Evolutionary conservation across 2,329 filamentous ascomycete species (phyloP), one percentile per base, ranked within the genome.

Genomic region (Apiospora pterosperma): DNA sequence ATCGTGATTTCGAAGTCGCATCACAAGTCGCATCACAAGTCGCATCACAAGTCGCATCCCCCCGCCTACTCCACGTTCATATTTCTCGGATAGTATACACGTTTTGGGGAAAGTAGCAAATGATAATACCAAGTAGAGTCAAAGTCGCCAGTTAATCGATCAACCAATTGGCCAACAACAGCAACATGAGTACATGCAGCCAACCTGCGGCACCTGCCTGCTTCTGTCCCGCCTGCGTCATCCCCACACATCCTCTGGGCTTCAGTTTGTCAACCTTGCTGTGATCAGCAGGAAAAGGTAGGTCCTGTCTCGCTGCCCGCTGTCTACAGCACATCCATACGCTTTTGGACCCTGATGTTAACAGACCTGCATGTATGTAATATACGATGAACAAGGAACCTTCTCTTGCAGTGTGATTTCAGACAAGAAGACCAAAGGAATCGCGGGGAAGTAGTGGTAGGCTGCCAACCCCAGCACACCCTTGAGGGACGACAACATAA

Each of bases 291-390:
- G 25, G 5, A 19, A 55, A 16, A 34, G 48, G 34, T 28, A 34
- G 48, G 48, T 55, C n/a, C n/a, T n/a, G n/a, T n/a, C n/a, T 55
- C 25, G 25, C 48, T 28, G 28, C n/a, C 25, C 48, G 16, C 28
- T 55, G 48, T 21, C 59, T n/a, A 41, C 21, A 23, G 36, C 21
- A 31, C 28, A 61, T 61, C 59, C 36, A 61, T 61, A 31, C 36
- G 23, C 14, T 10, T 61, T 41, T 61, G 36, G 59, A 41, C 59
- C 59, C 59, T 61, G 59, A 61, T 25, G 59, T 41, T 61, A 5
- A 16, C n/a, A n/a, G 48, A 55, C 48, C 48, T 55, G 48, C 39
- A 61, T 61, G 59, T 21, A 61, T 61, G 59, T 21, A 61, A 61
- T 61, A 28, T 61, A 61, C 59, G 36, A 61, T 41, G 59, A 31